Evolutionary conservation across 2,329 filamentous ascomycete genomes (phyloP).

Genomic region (Sporothrix globosa): DNA sequence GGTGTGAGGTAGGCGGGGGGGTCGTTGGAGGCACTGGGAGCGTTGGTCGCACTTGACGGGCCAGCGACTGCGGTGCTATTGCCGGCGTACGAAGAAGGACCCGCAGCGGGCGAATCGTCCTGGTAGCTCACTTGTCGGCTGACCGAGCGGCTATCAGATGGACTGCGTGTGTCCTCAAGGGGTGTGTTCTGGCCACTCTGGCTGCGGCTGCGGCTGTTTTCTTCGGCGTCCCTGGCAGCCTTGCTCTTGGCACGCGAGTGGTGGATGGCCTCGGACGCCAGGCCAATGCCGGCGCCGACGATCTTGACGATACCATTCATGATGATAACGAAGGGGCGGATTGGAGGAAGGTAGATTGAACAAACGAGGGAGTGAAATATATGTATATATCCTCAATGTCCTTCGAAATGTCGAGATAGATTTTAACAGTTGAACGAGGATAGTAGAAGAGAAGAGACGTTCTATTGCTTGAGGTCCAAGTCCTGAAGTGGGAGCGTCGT

Average conservation of each 20-base stretch:
- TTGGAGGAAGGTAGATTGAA: neutral
- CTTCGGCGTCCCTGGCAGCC: neutral
- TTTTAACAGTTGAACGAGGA: neutral
- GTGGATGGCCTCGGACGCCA: constrained; percentile 38
- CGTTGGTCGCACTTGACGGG: neutral
- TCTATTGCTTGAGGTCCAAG: neutral
- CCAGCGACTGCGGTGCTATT: neutral
- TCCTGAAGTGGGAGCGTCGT: neutral
- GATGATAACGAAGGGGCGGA: neutral
- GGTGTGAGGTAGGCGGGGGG: constrained; percentile 18
- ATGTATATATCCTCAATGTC: too few species aligned
- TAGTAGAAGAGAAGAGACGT: neutral
- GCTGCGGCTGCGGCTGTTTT: constrained; percentile 14
- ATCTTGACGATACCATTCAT: constrained; percentile 26
- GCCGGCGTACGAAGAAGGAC: neutral
- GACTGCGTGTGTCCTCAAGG: constrained; percentile 6
- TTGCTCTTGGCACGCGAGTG: constrained; percentile 34
- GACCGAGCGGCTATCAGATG: neutral
- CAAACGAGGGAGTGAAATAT: neutral
- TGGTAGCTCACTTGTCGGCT: constrained; percentile 1
- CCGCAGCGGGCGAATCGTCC: neutral
- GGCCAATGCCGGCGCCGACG: constrained; percentile 34
- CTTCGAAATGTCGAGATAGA: too few species aligned
- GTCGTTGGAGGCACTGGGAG: neutral
- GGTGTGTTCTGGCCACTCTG: constrained; percentile 20